Evolutionary conservation across 129 eudicot species (phyloP).

Genomic region (Chrysanthemum makinoi): DNA sequence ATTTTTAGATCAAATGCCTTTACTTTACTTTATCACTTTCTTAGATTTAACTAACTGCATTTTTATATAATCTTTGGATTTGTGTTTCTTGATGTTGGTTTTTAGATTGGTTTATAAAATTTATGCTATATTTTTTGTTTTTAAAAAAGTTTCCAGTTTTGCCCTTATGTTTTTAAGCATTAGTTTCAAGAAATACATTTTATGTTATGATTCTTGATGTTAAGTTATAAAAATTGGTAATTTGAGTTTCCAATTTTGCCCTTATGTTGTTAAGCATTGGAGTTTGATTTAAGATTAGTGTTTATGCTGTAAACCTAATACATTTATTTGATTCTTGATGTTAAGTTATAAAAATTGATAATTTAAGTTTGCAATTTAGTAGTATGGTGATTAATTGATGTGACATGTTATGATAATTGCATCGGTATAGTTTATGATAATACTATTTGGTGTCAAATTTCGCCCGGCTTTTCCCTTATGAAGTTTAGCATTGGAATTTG

Average conservation of each 20-base stretch:
- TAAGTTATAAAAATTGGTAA: constrained; percentile 10
- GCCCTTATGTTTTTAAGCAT: too few species aligned
- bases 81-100: too few species aligned
- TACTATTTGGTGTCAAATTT: neutral
- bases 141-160: too few species aligned
- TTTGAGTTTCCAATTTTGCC: neutral
- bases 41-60: too few species aligned
- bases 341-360: constrained; percentile 13
- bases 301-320: neutral
- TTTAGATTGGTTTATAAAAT: too few species aligned
- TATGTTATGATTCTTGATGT: neutral
- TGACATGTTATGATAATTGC: neutral
- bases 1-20: too few species aligned
- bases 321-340: neutral
- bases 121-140: too few species aligned
- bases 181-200: too few species aligned
- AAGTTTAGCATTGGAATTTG: constrained; percentile 15
- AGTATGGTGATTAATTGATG: too few species aligned
- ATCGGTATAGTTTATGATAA: neutral
- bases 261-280: constrained; percentile 14
- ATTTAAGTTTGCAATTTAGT: neutral
- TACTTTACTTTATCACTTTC: too few species aligned
- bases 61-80: too few species aligned
- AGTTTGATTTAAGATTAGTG: constrained; percentile 10
- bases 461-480: neutral